phyloP scores from a whole-genome alignment of 2,329 filamentous ascomycete genomes.

The Neocatenulostroma microsporum region DNA sequence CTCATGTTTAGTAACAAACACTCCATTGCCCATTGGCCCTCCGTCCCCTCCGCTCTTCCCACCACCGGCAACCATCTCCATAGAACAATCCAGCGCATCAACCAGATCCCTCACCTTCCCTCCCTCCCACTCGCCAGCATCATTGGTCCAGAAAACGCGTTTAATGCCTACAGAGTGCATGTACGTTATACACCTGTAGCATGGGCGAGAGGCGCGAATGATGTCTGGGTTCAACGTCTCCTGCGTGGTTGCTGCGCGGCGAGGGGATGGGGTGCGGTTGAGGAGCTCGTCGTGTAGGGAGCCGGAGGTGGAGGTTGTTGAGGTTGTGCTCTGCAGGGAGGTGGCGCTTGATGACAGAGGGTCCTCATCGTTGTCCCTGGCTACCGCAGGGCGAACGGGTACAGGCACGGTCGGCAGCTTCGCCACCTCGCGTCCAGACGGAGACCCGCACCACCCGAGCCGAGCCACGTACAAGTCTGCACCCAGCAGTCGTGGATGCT shows the following conservation, averaged over 20 bases:
- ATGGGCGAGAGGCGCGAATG: slow-evolving; percentile 40
- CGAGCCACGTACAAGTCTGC: slow-evolving; percentile 47
- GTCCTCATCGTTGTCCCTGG: slow-evolving; percentile 2
- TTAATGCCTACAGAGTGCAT: slow-evolving; percentile 48
- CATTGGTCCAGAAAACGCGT: slow-evolving; percentile 47
- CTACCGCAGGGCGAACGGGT: neutral
- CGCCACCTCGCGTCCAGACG: slow-evolving; percentile 2
- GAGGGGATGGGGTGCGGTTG: slow-evolving; percentile 16
- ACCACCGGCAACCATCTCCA: slow-evolving; percentile 19
- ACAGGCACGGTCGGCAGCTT: neutral
- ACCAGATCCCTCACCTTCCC: slow-evolving; percentile 45
- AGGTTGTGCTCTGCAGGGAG: slow-evolving; percentile 10
- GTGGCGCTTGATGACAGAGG: slow-evolving; percentile 8
- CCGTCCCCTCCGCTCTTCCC: slow-evolving; percentile 13
- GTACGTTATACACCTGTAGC: slow-evolving; percentile 46
- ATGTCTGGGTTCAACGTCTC: slow-evolving; percentile 15
- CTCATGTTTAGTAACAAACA: slow-evolving; percentile 50
- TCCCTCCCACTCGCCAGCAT: slow-evolving; percentile 42
- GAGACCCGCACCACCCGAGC: slow-evolving; percentile 29
- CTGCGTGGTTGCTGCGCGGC: neutral
- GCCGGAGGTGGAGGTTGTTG: slow-evolving; percentile 18
- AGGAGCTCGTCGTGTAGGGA: slow-evolving; percentile 45
- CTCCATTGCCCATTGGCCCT: slow-evolving; percentile 24
- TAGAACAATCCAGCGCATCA: slow-evolving; percentile 35
- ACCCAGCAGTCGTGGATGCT: slow-evolving; percentile 40